phyloP scores from a whole-genome alignment of 2,329 filamentous ascomycete species.

The Pseudocercospora fuligena region DNA sequence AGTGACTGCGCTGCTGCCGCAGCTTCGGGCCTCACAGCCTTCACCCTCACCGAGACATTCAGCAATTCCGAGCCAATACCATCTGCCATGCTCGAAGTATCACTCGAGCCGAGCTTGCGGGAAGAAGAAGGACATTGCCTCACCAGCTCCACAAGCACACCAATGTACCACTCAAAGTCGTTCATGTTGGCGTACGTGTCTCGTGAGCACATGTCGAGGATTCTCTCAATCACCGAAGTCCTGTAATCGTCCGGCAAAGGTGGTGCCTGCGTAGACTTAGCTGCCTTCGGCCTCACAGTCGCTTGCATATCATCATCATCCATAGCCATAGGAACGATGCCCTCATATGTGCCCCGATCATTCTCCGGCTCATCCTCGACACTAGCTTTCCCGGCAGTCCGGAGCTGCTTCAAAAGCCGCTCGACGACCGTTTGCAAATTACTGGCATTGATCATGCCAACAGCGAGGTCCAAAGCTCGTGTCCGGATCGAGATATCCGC shows the following conservation, averaged over 20 bases:
- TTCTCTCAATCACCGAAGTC: constrained; percentile 77
- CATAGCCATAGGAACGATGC: constrained; percentile 57
- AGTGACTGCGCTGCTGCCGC: constrained; percentile 79
- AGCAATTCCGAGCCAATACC: constrained; percentile 83
- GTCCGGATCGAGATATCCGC: constrained; percentile 94
- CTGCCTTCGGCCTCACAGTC: constrained; percentile 57
- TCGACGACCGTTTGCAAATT: constrained; percentile 85
- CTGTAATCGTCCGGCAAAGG: constrained; percentile 86
- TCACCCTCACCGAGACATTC: constrained; percentile 90
- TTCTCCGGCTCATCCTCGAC: constrained; percentile 51
- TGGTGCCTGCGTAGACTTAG: constrained; percentile 55
- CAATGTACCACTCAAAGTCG: constrained; percentile 98
- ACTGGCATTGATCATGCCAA: constrained; percentile 89
- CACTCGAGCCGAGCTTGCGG: constrained; percentile 25
- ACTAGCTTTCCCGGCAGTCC: constrained; percentile 65
- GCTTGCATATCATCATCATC: constrained; percentile 63
- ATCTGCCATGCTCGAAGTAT: constrained; percentile 60
- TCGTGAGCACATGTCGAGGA: constrained; percentile 86
- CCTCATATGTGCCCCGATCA: constrained; percentile 50
- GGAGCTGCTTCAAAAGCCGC: constrained; percentile 82
- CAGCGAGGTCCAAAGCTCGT: constrained; percentile 86
- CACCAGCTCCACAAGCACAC: constrained; percentile 83
- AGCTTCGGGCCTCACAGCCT: constrained; percentile 78
- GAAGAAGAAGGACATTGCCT: constrained; percentile 59
- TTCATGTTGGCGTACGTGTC: constrained; percentile 83